phyloP scores from a whole-genome alignment of 371 early-diverging fungal genomes.

The Gilbertella persicaria region DNA sequence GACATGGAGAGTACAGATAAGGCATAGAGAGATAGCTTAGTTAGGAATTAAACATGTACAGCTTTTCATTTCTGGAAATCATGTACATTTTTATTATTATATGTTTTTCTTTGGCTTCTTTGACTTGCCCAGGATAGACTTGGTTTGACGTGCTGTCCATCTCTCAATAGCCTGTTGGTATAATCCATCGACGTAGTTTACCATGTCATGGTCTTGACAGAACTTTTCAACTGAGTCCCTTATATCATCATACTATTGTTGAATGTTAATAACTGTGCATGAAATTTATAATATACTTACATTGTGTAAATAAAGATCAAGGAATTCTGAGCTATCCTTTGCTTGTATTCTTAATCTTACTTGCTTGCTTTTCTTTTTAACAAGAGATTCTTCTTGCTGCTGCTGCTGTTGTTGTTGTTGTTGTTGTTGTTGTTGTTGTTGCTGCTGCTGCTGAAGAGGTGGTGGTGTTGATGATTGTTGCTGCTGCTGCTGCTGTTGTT shows the following conservation, averaged over 20 bases:
- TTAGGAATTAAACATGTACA: too few species aligned
- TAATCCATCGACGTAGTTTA: not conserved
- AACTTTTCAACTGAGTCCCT: slow-evolving; percentile 1
- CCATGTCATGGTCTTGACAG: slow-evolving; percentile 7
- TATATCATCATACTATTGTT: slow-evolving; percentile 7
- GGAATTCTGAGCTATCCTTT: not conserved
- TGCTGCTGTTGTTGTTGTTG: too few species aligned
- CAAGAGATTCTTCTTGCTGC: too few species aligned
- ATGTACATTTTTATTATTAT: not conserved
- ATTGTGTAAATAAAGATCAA: too few species aligned
- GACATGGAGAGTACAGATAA: too few species aligned
- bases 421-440: too few species aligned
- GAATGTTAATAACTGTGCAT: too few species aligned
- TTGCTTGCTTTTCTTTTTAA: not conserved
- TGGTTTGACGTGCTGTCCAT: not conserved
- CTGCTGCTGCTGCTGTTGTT: slow-evolving; percentile 4
- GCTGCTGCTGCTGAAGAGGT: not conserved
- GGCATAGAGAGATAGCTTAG: too few species aligned
- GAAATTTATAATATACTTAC: not conserved
- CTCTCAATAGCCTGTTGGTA: not conserved
- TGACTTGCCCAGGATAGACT: not conserved
- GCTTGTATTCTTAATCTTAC: not conserved
- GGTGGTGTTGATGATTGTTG: not conserved
- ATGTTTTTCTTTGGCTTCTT: not conserved
- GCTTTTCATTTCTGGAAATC: too few species aligned